These are phyloP conservation scores for Cytospora paraplurivora DNA, from an alignment of 2,329 filamentous ascomycete species.

Conservation along the genomic window DNA sequence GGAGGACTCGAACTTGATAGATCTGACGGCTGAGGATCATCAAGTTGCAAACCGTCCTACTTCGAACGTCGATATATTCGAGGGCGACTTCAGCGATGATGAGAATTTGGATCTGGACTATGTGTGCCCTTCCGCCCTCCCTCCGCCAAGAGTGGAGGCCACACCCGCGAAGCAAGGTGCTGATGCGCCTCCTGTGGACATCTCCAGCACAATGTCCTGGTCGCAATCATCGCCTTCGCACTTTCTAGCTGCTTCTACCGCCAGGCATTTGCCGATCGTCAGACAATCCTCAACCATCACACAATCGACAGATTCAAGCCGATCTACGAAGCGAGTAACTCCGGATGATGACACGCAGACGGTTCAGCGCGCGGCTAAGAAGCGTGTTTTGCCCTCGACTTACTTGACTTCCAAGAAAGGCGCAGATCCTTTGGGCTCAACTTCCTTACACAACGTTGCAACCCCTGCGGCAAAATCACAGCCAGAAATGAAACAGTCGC, in stretches of 20 bases:
- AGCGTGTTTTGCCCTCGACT: slow-evolving; percentile 64
- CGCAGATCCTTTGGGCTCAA: slow-evolving; percentile 37
- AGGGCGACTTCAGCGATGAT: slow-evolving; percentile 88
- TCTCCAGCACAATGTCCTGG: slow-evolving; percentile 61
- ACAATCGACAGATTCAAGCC: slow-evolving; percentile 28
- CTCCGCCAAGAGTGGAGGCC: slow-evolving; percentile 36
- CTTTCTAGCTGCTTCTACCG: slow-evolving; percentile 40
- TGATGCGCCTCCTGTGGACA: slow-evolving; percentile 32
- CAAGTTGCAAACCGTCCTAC: slow-evolving; percentile 33
- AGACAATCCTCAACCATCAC: slow-evolving; percentile 8
- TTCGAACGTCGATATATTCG: slow-evolving; percentile 63
- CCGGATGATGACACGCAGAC: slow-evolving; percentile 37
- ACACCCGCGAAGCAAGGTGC: slow-evolving; percentile 29
- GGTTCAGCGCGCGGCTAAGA: slow-evolving; percentile 52
- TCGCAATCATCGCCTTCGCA: slow-evolving; percentile 65
- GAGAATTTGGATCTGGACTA: slow-evolving; percentile 72
- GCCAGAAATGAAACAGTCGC: slow-evolving; percentile 36
- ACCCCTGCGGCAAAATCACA: slow-evolving; percentile 40
- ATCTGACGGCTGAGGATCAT: slow-evolving; percentile 38
- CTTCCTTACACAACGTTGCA: slow-evolving; percentile 30
- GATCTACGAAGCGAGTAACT: slow-evolving; percentile 47
- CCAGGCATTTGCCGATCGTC: too few species aligned
- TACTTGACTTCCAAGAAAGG: slow-evolving; percentile 36
- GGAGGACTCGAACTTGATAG: slow-evolving; percentile 42
- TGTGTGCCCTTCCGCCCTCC: slow-evolving; percentile 59